Evolutionary conservation across 441 rosid genomes (phyloP), one percentile per base, ranked within the genome.

Genomic region (Daphne laureola): DNA sequence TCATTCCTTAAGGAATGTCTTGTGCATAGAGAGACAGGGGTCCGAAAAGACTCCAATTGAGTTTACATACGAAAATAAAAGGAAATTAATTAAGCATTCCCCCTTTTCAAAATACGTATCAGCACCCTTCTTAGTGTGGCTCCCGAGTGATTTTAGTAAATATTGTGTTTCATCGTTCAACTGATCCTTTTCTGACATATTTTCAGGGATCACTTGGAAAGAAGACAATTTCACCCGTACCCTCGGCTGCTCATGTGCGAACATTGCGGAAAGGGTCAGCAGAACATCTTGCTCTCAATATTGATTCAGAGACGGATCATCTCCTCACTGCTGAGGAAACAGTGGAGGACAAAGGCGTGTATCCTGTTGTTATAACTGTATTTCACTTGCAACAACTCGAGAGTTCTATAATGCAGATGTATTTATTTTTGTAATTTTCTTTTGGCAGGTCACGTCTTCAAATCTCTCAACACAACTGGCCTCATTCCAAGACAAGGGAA

Each of bases 401-500:
- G 7, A 31, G 38, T 31, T 8, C 36, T 31, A 31, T 31, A 4
- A 31, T 1, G 5, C 2, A 31, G 36, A 31, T 8, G 8, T 31
- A 31, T 31, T 8, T 31, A 12, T 17, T 0, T 8, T 48, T 21
- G 7, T 15, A 3, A 6, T 13, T 48, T 48, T 48, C 14, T 67
- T 59, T 50, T 68, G 17, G 57, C 87, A 92, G 96, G 96, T 69
- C 96, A 84, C 57, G 72, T 71, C 47, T 88, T 88, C 79, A 92
- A 84, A 78, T 84, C 96, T 52, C 90, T 92, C 47, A 88, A 73
- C 67, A 77, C 91, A 69, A 78, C 94, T 3, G 96, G 98, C 65
- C 83, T 86, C 53, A 68, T 89, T 57, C 96, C 98, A 26, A 76
- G 59, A 58, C 96, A 84, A 84, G 98, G 96, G 53, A 92, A 84